Conservation (phyloP, 2,329 filamentous ascomycete species). For the Xylariomycetidae sp. region DNA sequence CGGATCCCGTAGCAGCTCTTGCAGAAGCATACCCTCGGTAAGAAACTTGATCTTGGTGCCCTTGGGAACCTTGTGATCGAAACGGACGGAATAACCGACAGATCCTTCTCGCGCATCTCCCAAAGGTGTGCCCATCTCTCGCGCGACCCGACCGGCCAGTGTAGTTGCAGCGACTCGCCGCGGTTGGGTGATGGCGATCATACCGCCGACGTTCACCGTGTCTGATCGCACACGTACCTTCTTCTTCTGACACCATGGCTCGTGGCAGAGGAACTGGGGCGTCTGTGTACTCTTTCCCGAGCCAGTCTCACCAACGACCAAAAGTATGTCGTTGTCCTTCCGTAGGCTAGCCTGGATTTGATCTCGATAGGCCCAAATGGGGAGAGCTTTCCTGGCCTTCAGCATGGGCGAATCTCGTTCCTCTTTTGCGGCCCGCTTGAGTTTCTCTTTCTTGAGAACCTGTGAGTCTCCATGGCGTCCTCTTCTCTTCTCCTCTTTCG, state of each 20-base stretch:
- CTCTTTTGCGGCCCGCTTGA: neutral
- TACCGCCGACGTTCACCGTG: conserved; percentile 59
- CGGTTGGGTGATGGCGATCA: conserved; percentile 91
- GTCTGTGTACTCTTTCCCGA: conserved; percentile 97
- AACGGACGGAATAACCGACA: conserved; percentile 92
- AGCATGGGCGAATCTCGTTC: conserved; percentile 20
- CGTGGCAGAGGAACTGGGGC: conserved; percentile 76
- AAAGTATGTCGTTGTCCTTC: conserved; percentile 62
- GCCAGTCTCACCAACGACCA: conserved; percentile 89
- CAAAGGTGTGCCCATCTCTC: conserved; percentile 59
- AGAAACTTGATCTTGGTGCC: conserved; percentile 88
- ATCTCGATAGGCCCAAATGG: conserved; percentile 70
- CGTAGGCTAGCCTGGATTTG: conserved; percentile 61
- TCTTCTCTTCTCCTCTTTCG: conserved; percentile 6
- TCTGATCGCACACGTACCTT: conserved; percentile 42
- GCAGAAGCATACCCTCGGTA: conserved; percentile 92
- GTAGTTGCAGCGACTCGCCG: conserved; percentile 90
- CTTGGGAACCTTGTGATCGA: conserved; percentile 78
- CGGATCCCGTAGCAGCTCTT: conserved; percentile 86
- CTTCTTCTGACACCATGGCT: conserved; percentile 69
- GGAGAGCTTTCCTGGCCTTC: conserved; percentile 58
- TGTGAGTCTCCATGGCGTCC: conserved; percentile 5
- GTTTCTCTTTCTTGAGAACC: neutral
- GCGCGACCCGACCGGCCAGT: conserved; percentile 78
- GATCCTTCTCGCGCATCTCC: conserved; percentile 35